phyloP scores from a whole-genome alignment of 495 filamentous ascomycete genomes.

The Xylaria scruposa region DNA sequence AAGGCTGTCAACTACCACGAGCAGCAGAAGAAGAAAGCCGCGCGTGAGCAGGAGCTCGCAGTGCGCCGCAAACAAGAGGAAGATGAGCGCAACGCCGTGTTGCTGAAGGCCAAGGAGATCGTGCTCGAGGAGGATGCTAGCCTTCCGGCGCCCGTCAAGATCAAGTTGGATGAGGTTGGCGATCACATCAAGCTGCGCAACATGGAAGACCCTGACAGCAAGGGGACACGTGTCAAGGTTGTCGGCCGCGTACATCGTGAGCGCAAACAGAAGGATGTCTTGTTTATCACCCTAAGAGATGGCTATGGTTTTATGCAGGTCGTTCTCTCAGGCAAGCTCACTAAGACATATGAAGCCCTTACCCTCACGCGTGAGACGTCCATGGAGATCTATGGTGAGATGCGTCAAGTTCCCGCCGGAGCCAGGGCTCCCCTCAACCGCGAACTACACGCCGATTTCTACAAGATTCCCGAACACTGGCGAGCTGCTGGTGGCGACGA shows the following conservation, averaged over 20 bases:
- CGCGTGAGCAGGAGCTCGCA: conserved; percentile 67
- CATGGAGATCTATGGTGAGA: conserved; percentile 85
- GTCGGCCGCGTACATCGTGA: conserved; percentile 86
- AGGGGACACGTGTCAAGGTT: conserved; percentile 81
- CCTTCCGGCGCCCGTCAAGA: conserved; percentile 79
- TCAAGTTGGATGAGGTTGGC: conserved; percentile 66
- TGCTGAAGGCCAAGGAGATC: conserved; percentile 65
- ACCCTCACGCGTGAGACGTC: conserved; percentile 89
- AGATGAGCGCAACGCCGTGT: conserved; percentile 64
- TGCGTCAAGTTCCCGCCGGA: conserved; percentile 81
- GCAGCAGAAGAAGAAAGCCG: conserved; percentile 74
- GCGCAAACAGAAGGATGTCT: conserved; percentile 82
- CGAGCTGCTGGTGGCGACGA: conserved; percentile 87
- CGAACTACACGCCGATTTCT: conserved; percentile 95
- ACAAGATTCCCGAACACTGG: conserved; percentile 60
- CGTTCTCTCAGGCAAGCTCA: conserved; percentile 78
- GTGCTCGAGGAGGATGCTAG: conserved; percentile 78
- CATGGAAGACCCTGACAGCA: conserved; percentile 47
- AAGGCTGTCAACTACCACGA: conserved; percentile 76
- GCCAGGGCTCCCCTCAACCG: conserved; percentile 84
- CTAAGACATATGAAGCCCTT: conserved; percentile 90
- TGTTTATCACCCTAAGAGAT: conserved; percentile 87
- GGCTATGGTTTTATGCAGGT: conserved; percentile 93
- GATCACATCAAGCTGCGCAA: conserved; percentile 23
- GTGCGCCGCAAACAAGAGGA: conserved; percentile 69